These are phyloP conservation scores for Fusarium graminum DNA, from an alignment of 2,329 filamentous ascomycete genomes.

Conservation along the genomic window DNA sequence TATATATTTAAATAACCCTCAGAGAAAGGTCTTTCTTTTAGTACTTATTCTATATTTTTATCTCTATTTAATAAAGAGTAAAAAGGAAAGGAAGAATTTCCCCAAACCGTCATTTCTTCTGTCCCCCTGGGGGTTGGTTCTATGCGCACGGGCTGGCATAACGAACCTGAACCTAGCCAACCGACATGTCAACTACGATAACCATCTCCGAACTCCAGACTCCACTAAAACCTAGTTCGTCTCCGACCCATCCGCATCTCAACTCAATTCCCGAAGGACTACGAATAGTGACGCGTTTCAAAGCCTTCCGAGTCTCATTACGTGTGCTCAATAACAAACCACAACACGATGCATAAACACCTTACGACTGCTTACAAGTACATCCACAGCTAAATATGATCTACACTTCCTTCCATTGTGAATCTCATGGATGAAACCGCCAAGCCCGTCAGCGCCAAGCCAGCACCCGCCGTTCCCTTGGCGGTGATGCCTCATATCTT, in stretches of 20 bases:
- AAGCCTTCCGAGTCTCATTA: background rate
- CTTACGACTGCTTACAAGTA: background rate
- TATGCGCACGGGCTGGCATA: slow-evolving; percentile 1
- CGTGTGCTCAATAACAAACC: background rate
- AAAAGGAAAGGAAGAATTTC: too few relatives aligned
- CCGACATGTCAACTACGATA: slow-evolving; percentile 14
- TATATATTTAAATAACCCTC: too few relatives aligned
- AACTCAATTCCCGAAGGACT: background rate
- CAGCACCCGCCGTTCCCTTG: slow-evolving; percentile 22
- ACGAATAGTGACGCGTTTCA: background rate
- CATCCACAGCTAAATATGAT: slow-evolving; percentile 4
- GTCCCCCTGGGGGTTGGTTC: too few relatives aligned
- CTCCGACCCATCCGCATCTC: background rate
- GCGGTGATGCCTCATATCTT: slow-evolving; percentile 17
- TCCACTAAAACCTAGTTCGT: slow-evolving; percentile 6
- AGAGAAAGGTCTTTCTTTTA: too few relatives aligned
- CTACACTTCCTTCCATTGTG: slow-evolving; percentile 8
- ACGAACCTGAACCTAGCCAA: background rate
- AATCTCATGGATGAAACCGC: slow-evolving; percentile 31
- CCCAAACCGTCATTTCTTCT: too few relatives aligned
- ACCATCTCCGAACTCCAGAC: slow-evolving; percentile 20
- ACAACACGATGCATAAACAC: background rate
- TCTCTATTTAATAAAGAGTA: too few relatives aligned
- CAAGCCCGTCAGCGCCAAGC: slow-evolving; percentile 33
- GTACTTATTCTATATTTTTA: too few relatives aligned